These are phyloP conservation scores for Amaranthus hypochondriacus DNA, from an alignment of 148 eudicot genomes.

Conservation along the genomic window DNA sequence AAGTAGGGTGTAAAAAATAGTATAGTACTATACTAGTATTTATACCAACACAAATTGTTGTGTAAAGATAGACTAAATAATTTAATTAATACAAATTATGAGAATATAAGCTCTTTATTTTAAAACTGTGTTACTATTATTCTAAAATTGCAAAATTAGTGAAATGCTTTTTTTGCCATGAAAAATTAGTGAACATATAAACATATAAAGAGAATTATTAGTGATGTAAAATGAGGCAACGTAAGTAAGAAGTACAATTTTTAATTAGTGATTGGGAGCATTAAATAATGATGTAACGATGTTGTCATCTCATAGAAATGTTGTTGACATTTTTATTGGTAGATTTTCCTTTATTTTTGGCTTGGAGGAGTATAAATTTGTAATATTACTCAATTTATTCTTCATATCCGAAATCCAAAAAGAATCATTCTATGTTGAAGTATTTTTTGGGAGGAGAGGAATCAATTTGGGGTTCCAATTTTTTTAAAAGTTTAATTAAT, in stretches of 20 bases:
- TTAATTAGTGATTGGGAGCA: not conserved
- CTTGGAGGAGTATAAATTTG: not conserved
- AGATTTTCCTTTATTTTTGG: not conserved
- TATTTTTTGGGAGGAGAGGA: too few relatives aligned
- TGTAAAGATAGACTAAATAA: too few relatives aligned
- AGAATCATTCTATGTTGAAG: not conserved
- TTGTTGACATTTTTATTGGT: slow-evolving; percentile 23
- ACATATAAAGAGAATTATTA: too few relatives aligned
- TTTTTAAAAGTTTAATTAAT: not conserved
- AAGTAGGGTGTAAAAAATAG: too few relatives aligned
- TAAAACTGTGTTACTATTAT: too few relatives aligned
- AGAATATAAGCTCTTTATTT: too few relatives aligned
- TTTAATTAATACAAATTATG: too few relatives aligned
- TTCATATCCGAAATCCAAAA: not conserved
- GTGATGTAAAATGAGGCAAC: not conserved
- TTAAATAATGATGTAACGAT: slow-evolving; percentile 25
- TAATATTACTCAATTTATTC: slow-evolving; percentile 1
- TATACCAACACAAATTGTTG: too few relatives aligned
- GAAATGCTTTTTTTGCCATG: too few relatives aligned
- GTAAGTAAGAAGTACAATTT: not conserved
- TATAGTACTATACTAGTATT: too few relatives aligned
- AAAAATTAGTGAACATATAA: too few relatives aligned
- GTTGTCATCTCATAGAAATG: slow-evolving; percentile 26
- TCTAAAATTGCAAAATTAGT: too few relatives aligned
- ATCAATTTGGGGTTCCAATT: not conserved